phyloP scores from a whole-genome alignment of 306 rosid species.

The Abrus pulchellus region DNA sequence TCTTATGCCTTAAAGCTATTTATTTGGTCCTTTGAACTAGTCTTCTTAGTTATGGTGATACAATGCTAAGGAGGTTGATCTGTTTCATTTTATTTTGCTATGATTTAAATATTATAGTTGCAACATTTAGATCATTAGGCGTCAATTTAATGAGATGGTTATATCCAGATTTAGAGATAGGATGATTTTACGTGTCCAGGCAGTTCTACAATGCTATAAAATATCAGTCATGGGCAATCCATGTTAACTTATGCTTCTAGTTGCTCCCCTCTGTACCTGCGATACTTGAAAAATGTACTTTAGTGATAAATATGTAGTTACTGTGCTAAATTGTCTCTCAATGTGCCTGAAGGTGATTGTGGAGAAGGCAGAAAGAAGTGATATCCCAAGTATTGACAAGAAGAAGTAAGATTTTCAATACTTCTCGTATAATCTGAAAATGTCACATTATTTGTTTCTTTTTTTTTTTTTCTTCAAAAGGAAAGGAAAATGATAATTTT shows the following conservation, averaged over 20 bases:
- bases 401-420: constrained; percentile 75
- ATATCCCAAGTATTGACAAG: constrained; percentile 92
- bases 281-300: constrained; percentile 30
- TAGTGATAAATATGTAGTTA: constrained; percentile 29
- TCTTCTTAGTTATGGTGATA: neutral
- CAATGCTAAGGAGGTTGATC: neutral
- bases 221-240: neutral
- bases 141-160: constrained; percentile 24
- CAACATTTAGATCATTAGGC: neutral
- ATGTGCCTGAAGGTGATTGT: constrained; percentile 82
- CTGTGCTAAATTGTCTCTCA: constrained; percentile 43
- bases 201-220: neutral
- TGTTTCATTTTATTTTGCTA: neutral
- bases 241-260: constrained; percentile 35
- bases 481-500: constrained; percentile 26
- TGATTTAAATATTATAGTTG: neutral
- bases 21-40: neutral
- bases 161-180: constrained; percentile 2
- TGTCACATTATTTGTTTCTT: constrained; percentile 36
- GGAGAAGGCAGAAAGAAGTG: constrained; percentile 97
- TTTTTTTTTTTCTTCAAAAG: constrained; percentile 42
- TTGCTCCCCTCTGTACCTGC: neutral
- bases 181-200: constrained; percentile 13
- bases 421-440: constrained; percentile 34
- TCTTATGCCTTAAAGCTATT: constrained; percentile 21